Evolutionary conservation across 208 protist species (phyloP), one percentile per base, ranked within the genome.

Genomic region (Leishmania turanica): DNA sequence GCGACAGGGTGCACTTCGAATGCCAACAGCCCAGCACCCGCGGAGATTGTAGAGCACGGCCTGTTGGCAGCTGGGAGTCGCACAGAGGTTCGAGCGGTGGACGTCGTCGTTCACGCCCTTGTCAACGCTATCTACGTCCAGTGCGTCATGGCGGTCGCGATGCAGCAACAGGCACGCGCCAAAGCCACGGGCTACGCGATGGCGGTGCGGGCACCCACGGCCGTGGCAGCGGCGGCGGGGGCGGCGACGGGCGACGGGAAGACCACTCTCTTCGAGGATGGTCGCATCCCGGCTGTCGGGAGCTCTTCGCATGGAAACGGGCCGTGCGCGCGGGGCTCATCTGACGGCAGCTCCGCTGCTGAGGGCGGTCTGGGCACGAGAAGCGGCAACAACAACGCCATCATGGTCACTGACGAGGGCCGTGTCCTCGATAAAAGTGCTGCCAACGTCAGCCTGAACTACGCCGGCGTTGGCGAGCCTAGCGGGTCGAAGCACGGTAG

Each of bases 91-190:
- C 84, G 84, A 31, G 71, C 84, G 0, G 80, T 84, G 66, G 84
- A 88, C 49, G 58, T 88, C 53, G 77, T 88, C 75, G 65, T 84
- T 37, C 82, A 88, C 75, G 84, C 84, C 42, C 78, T 88, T 31
- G 70, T 84, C 53, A 88, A 80, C 9, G 84, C 84, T 0, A 77
- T 88, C 51, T 80, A 82, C 56, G 80, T 84, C 65, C 80, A 88
- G 78, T 84, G 77, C 31, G 42, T 74, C 24, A 77, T 71, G 65
- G 68, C 84, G 40, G 31, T 76, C 19, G 68, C 76, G 40, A 58
- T 65, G 27, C 66, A 82, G n/a, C 77, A 75, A 37, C 72, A 80
- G 24, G 31, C 54, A 74, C 83, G 76, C 47, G 56, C n/a, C 31
- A 42, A 53, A 19, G 69, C 49, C 3, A 37, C 74, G 21, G 65